Evolutionary conservation across 1,284 basidiomycete species (phyloP), one percentile per base, ranked within the genome.

Genomic region (Cryptococcus neoformans): DNA sequence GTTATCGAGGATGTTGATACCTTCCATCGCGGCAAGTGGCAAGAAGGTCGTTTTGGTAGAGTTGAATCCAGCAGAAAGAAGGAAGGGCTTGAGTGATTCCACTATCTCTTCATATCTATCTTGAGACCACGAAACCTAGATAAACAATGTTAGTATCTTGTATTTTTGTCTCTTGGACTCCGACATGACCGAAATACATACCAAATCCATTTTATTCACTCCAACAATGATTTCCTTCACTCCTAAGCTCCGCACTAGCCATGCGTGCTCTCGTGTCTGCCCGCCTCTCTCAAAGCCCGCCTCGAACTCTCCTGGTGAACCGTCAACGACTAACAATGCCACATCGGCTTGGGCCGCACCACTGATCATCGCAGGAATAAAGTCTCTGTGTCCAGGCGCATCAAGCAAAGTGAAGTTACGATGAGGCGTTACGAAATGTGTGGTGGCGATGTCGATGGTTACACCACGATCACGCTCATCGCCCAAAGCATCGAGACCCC

Each of bases 281-380:
- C 95, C 95, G 36, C 91, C 91, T 12, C 88, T 83, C 45, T 92
- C 87, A 67, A 99, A 99, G 0, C 95, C 95, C 21, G 92, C 87
- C 76, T 99, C 95, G 64, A 99, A 99, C 67, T 93, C 93, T 21
- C 95, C 95, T 0, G 83, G 86, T 3, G 87, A 82, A 6, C 93
- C 88, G 74, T 97, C 96, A 17, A 99, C 85, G 5, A 99, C 95
- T n/a, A 99, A 83, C 4, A 99, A 78, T 1, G 95, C 94, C 40
- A 91, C 92, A 67, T 99, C 95, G 0, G 96, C 96, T 78, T 98
- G 95, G 0, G 94, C 87, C 2, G 95, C 95, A 1, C 95, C 95
- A 0, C 92, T 95, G 57, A 99, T 99, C 96, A 99, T 99, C 72
- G 98, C 98, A 0, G 96, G 95, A 56, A 99, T 90, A 67, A 99